Percentiles rank a stretch among this genome's conserved stretches.
phyloP scores from a whole-genome alignment of 2,329 filamentous ascomycete species.

The Trichoderma harzianum region DNA sequence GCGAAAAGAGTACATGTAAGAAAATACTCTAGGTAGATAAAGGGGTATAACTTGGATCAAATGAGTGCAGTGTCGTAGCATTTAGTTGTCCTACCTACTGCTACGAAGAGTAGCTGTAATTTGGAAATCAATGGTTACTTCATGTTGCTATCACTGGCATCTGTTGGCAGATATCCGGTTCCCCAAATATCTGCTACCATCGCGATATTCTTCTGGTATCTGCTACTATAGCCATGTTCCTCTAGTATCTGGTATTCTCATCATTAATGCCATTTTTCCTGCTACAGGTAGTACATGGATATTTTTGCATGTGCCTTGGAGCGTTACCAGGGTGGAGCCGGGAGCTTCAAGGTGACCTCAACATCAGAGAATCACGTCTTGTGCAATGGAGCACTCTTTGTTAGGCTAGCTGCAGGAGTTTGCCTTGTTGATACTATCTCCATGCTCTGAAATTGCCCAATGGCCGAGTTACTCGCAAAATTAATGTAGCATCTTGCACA shows the following conservation, averaged over 20 bases:
- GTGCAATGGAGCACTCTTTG: neutral
- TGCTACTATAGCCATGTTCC: neutral
- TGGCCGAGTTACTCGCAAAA: neutral
- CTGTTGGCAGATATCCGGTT: neutral
- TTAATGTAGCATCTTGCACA: neutral
- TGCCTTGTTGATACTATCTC: neutral
- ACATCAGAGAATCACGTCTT: neutral
- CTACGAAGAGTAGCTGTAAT: neutral
- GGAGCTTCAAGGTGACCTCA: neutral
- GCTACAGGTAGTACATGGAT: neutral
- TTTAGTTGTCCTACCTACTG: neutral
- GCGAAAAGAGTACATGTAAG: neutral
- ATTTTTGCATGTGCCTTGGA: neutral
- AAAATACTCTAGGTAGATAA: neutral
- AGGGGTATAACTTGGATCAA: neutral
- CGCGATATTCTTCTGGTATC: neutral
- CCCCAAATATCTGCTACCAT: neutral
- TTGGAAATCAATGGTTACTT: neutral
- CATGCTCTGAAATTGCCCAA: neutral
- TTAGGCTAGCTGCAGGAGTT: slow-evolving; percentile 2
- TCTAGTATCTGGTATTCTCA: no score
- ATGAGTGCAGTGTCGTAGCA: neutral
- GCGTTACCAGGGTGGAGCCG: neutral
- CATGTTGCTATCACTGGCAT: neutral
- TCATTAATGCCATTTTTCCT: neutral